These are phyloP conservation scores for Chlamydomonas reinhardtii DNA, from an alignment of 163 green algal species.

Conservation along the genomic window DNA sequence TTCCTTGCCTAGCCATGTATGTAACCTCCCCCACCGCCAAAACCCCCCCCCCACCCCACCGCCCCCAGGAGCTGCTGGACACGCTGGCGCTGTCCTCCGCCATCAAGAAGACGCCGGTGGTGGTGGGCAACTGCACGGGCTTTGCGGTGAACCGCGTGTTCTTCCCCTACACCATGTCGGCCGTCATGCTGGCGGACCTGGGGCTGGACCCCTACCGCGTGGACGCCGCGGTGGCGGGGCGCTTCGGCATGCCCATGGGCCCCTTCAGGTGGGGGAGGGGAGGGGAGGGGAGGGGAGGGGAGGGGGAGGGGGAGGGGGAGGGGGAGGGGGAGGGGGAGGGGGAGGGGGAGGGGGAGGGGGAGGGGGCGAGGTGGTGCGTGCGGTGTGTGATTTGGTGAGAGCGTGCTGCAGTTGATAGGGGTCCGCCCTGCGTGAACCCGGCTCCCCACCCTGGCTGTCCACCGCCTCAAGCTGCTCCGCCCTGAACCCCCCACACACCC, in stretches of 20 bases:
- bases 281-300: background rate
- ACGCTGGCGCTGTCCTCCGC: constrained; percentile 82
- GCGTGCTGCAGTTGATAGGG: too few relatives aligned
- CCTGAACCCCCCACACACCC: too few relatives aligned
- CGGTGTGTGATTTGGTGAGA: too few relatives aligned
- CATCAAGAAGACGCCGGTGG: constrained; percentile 99
- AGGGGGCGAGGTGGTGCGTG: too few relatives aligned
- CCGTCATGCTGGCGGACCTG: constrained; percentile 88
- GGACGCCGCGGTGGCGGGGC: constrained; percentile 86
- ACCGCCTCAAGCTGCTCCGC: too few relatives aligned
- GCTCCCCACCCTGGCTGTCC: too few relatives aligned
- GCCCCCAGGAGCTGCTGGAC: constrained; percentile 90
- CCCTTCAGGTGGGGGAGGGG: constrained; percentile 80
- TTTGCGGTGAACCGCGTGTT: constrained; percentile 73
- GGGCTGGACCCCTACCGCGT: constrained; percentile 69
- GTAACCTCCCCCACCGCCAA: background rate
- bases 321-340: background rate
- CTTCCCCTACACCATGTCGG: constrained; percentile 99
- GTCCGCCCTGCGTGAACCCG: too few relatives aligned
- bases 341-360: too few relatives aligned
- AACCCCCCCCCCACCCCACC: background rate
- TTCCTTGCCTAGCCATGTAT: too few relatives aligned
- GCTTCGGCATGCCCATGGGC: constrained; percentile 98
- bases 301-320: background rate
- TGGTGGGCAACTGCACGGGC: constrained; percentile 98